phyloP scores from a whole-genome alignment of 768 basidiomycete species.

The Suillus fuscotomentosus region DNA sequence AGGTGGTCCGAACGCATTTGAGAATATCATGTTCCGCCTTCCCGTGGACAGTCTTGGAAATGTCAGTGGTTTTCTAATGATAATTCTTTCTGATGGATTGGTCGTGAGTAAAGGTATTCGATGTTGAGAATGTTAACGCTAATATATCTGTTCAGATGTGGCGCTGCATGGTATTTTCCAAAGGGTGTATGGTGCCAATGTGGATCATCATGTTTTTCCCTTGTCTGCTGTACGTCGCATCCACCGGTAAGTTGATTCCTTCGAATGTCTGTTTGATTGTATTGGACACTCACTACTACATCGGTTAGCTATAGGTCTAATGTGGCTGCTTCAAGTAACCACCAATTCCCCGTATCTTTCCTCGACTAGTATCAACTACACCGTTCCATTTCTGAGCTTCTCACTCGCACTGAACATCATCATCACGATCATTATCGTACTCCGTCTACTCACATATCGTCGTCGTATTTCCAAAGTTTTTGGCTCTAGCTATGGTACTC shows the following conservation, averaged over 20 bases:
- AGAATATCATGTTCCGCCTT: constrained; percentile 10
- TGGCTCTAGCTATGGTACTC: constrained; percentile 18
- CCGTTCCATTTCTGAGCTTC: constrained; percentile 25
- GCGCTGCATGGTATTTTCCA: constrained; percentile 3
- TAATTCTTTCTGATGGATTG: constrained; percentile 16
- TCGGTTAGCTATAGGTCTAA: neutral
- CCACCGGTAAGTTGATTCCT: neutral
- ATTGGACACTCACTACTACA: neutral
- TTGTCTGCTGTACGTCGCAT: neutral
- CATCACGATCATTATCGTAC: constrained; percentile 29
- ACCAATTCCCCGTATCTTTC: neutral
- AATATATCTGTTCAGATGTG: too few relatives aligned
- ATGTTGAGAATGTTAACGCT: too few relatives aligned
- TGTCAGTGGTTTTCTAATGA: constrained; percentile 9
- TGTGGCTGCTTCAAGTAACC: neutral
- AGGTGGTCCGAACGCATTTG: constrained; percentile 29
- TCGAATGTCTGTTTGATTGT: neutral
- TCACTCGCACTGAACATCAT: constrained; percentile 33
- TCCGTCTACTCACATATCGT: constrained; percentile 26
- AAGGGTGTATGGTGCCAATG: neutral
- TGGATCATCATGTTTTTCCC: neutral
- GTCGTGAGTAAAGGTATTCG: constrained; percentile 9
- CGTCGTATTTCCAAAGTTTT: constrained; percentile 11
- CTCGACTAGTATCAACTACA: constrained; percentile 10
- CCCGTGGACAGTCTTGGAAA: constrained; percentile 19